phyloP scores from a whole-genome alignment of 2,329 filamentous ascomycete species.

The Microdochium paspali region DNA sequence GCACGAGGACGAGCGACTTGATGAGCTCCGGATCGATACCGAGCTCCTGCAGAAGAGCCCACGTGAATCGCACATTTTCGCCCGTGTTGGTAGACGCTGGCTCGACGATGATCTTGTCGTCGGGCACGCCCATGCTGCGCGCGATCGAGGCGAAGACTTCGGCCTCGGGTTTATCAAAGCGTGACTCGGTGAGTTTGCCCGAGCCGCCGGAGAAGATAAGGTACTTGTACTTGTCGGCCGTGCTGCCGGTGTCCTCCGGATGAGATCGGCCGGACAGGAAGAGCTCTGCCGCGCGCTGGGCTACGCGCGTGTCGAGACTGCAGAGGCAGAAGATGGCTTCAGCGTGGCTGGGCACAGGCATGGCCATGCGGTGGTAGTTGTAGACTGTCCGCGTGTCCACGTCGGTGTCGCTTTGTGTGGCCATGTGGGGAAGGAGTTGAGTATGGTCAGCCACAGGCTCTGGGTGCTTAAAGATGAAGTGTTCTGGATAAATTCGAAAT shows the following conservation, averaged over 20 bases:
- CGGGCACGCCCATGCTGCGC: constrained; percentile 26
- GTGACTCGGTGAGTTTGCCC: constrained; percentile 28
- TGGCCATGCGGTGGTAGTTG: constrained; percentile 31
- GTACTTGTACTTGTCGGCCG: constrained; percentile 20
- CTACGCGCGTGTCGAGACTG: constrained; percentile 35
- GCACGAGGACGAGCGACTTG: constrained; percentile 29
- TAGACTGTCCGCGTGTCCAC: constrained; percentile 28
- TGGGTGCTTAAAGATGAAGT: no score
- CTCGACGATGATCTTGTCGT: constrained; percentile 27
- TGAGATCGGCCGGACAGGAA: constrained; percentile 15
- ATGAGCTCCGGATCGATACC: constrained; percentile 13
- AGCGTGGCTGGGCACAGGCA: constrained; percentile 20
- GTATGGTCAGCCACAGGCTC: no score
- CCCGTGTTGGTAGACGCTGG: constrained; percentile 32
- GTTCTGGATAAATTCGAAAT: no score
- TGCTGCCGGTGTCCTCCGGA: not conserved
- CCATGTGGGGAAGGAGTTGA: no score
- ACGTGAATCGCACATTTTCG: constrained; percentile 35
- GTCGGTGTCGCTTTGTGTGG: not conserved
- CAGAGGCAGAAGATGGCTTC: constrained; percentile 37
- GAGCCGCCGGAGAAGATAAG: constrained; percentile 34
- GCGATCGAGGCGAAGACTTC: constrained; percentile 31
- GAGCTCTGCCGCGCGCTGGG: constrained; percentile 29
- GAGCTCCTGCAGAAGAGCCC: constrained; percentile 21
- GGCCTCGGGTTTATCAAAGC: constrained; percentile 30